Conservation (phyloP, 768 basidiomycete genomes). For the Cubamyces lactineus region DNA sequence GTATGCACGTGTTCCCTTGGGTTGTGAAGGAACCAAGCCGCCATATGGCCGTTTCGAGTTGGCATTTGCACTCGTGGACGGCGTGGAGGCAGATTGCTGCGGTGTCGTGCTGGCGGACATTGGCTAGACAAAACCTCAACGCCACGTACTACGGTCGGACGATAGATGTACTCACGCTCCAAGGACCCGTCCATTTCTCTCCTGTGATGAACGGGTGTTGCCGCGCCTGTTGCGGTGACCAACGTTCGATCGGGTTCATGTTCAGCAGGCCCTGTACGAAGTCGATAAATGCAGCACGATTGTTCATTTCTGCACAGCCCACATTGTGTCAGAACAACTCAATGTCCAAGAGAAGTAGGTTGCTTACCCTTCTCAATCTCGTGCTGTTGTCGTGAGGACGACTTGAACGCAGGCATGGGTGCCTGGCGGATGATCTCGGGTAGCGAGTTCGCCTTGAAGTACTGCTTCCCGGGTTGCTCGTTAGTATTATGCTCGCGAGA, state of each 20-base stretch:
- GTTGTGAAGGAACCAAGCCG: conserved; percentile 87
- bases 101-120: conserved; percentile 22
- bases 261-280: conserved; percentile 95
- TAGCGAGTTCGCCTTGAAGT: conserved; percentile 92
- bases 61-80: conserved; percentile 39
- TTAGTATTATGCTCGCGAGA: conserved; percentile 92
- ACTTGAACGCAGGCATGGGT: conserved; percentile 87
- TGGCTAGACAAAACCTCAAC: conserved; percentile 24
- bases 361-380: conserved; percentile 88
- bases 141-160: neutral
- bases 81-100: conserved; percentile 15
- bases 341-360: neutral
- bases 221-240: conserved; percentile 96
- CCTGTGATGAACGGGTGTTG: conserved; percentile 98
- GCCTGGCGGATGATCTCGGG: conserved; percentile 97
- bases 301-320: conserved; percentile 77
- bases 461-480: conserved; percentile 98
- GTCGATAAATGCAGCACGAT: conserved; percentile 94
- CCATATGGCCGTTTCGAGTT: conserved; percentile 92
- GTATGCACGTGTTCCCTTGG: conserved; percentile 82
- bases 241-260: conserved; percentile 92
- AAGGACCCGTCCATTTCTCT: conserved; percentile 90
- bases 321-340: neutral
- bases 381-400: conserved; percentile 57
- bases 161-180: conserved; percentile 53